Evolutionary conservation across 1,284 basidiomycete genomes (phyloP), one percentile per base, ranked within the genome.

Genomic region (Abortiporus biennis): DNA sequence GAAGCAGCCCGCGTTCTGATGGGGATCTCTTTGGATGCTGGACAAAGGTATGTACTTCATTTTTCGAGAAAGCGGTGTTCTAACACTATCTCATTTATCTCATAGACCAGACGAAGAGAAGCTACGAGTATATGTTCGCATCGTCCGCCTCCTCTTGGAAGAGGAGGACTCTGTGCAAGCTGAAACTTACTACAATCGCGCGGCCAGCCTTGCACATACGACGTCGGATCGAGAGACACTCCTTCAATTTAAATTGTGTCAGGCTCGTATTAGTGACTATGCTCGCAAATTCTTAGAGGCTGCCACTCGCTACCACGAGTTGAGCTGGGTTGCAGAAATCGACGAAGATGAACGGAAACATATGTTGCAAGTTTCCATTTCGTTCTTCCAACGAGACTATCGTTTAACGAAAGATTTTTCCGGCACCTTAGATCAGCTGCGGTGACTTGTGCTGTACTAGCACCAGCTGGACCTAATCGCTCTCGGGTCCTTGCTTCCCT

Each of bases 121-220:
- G 65, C 78, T 98, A 24, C 77, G 78, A 16, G 77, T 96, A 32
- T 95, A 97, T 60, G 85, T 99, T 47, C 86, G 92, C 43, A 96
- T 99, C 51, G 89, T 97, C 27, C 84, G 95, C 16, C 74, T 99
- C 3, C 74, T 95, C n/a, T 76, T 99, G 27, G 94, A 98, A 69
- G 94, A 96, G 31, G 91, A 92, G 57, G 91, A 96, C 55, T 87
- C 88, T 1, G 86, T 92, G 0, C 87, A 90, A 60, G 96, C 96
- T 29, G 95, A 99, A 60, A 87, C 89, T 4, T 98, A 92, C 64
- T 93, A 96, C 62, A 95, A 94, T 56, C 87, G 95, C 40, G 95
- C 96, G n/a, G 88, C 89, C 8, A 75, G 92, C 29, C 75, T 98
- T 21, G 82, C 92, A 25, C 87, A 92, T 59, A 78, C 80, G 13